Evolutionary conservation across 2,329 filamentous ascomycete species (phyloP), one percentile per base, ranked within the genome.

Genomic region (Xylariaceae sp.): DNA sequence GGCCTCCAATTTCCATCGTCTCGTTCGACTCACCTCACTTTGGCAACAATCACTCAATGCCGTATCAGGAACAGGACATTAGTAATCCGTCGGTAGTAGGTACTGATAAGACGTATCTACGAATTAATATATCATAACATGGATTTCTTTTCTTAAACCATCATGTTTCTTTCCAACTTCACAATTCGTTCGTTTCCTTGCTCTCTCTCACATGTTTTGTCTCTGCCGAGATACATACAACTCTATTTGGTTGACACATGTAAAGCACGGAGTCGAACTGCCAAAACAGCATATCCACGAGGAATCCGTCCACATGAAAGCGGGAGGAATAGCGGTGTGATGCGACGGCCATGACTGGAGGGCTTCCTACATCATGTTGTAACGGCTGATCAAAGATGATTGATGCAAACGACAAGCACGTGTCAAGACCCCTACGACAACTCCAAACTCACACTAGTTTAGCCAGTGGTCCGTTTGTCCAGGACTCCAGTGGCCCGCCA

Each of bases 371-470:
- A 13, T 11, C 17, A 18, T 18, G 11, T 11, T 18, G 47, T 49
- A 23, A 18, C 8, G 47, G 11, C 17, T 52, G 30, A 52, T 52
- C 13, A 58, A 59, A 18, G 51, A n/a, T 53, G 15, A 44, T 10
- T 53, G 50, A 35, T 35, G 49, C 30, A 51, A n/a, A 4, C 30
- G 23, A 44, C 52, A 47, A 45, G 52, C 52, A 54, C 52, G 52
- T 54, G 52, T 54, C 37, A 54, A 35, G 44, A 30, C 4, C 15
- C 37, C 7, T 42, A 42, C 37, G 11, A 42, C 37, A 42, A 42
- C 37, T 42, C 37, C 37, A 42, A 10, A 8, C 37, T 13, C 8
- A 9, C 37, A 42, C 37, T 30, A 30, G 23, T 30, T 30, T 30
- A 30, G 23, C 23, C 23, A 30, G 23, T 30, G 23, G 23, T 30